phyloP scores from a whole-genome alignment of 73 alveolate genomes.

The Tetrahymena malaccensis region DNA sequence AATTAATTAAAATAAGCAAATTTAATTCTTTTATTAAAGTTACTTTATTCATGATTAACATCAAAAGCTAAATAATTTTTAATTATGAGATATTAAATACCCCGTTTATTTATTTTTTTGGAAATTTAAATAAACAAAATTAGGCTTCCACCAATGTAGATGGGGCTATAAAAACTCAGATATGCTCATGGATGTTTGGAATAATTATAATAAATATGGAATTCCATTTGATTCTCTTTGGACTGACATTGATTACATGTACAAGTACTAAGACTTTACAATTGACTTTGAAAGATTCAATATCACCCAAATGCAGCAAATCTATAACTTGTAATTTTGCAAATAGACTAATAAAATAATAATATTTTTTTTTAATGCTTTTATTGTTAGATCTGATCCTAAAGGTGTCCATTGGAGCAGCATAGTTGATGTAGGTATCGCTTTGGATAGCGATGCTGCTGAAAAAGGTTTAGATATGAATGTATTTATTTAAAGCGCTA shows the following conservation, averaged over 20 bases:
- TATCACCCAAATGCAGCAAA: slow-evolving; percentile 43
- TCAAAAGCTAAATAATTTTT: too few species aligned
- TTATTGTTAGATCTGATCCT: slow-evolving; percentile 42
- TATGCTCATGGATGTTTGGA: slow-evolving; percentile 49
- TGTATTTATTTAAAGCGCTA: slow-evolving; percentile 32
- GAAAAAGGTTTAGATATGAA: slow-evolving; percentile 42
- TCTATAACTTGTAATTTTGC: neutral
- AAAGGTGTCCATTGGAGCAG: slow-evolving; percentile 70
- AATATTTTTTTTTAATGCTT: neutral
- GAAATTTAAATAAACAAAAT: neutral
- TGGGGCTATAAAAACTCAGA: slow-evolving; percentile 81
- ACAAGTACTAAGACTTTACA: slow-evolving; percentile 71
- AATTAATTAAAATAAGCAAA: too few species aligned
- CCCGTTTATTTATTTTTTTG: neutral
- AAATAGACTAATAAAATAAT: neutral
- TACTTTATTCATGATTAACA: too few species aligned
- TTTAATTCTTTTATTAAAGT: neutral
- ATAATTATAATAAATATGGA: slow-evolving; percentile 49
- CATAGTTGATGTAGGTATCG: slow-evolving; percentile 85
- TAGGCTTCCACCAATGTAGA: slow-evolving; percentile 84
- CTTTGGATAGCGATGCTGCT: slow-evolving; percentile 38
- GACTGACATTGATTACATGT: slow-evolving; percentile 96
- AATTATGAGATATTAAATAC: neutral
- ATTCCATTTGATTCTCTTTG: slow-evolving; percentile 94
- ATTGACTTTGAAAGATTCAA: slow-evolving; percentile 45